phyloP scores from a whole-genome alignment of 2,329 filamentous ascomycete species.

The Mycosphaerella sp. region DNA sequence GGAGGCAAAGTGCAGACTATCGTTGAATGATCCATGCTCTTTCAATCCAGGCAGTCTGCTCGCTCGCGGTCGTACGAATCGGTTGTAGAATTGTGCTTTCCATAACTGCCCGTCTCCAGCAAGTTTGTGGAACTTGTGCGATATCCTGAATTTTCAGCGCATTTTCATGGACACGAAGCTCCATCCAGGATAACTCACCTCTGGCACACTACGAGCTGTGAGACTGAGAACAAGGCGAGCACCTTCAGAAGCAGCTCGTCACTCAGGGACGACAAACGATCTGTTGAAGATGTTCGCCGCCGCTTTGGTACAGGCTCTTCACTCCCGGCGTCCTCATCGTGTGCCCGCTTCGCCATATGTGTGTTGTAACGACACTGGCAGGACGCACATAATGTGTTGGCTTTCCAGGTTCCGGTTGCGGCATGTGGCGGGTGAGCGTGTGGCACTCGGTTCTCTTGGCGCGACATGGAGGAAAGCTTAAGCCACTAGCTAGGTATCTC shows the following conservation, averaged over 20 bases:
- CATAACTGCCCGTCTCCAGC: slow-evolving; percentile 80
- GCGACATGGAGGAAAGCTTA: no score
- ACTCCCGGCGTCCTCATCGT: slow-evolving; percentile 27
- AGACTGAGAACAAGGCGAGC: slow-evolving; percentile 65
- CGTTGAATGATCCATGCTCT: slow-evolving; percentile 32
- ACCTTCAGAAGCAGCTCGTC: slow-evolving; percentile 85
- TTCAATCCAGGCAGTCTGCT: slow-evolving; percentile 65
- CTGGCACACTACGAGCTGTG: slow-evolving; percentile 59
- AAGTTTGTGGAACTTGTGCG: slow-evolving; percentile 64
- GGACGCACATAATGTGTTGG: not conserved
- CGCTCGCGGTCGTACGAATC: slow-evolving; percentile 77
- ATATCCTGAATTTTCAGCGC: slow-evolving; percentile 55
- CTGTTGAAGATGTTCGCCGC: slow-evolving; percentile 38
- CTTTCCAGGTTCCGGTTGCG: no score
- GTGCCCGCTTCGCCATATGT: slow-evolving; percentile 36
- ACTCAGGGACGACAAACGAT: slow-evolving; percentile 67
- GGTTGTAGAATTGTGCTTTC: slow-evolving; percentile 80
- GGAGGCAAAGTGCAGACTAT: slow-evolving; percentile 47
- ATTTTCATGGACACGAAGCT: not conserved
- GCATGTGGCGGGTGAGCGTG: no score
- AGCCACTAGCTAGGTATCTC: no score
- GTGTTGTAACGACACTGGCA: not conserved
- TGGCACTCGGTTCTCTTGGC: no score
- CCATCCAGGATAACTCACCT: slow-evolving; percentile 38
- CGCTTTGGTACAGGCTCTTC: slow-evolving; percentile 41